Conservation (phyloP, 768 basidiomycete species). For the Leccinum broughii region DNA sequence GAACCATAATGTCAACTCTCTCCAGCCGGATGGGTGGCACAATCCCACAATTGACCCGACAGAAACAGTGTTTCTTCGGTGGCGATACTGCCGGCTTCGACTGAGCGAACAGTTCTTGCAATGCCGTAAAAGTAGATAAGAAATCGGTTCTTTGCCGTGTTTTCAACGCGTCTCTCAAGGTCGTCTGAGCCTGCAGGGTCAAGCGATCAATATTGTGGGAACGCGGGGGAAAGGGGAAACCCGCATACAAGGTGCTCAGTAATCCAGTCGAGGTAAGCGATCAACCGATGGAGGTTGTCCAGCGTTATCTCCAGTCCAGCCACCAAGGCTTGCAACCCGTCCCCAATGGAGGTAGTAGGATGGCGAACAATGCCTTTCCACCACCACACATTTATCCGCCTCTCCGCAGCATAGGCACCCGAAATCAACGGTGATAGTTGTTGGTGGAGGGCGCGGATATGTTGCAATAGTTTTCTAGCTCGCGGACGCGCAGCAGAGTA, state of each 20-base stretch:
- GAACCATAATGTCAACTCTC: slow-evolving; percentile 19
- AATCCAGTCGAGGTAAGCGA: slow-evolving; percentile 31
- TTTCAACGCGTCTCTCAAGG: slow-evolving; percentile 15
- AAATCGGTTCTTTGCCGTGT: slow-evolving; percentile 12
- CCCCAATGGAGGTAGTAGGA: slow-evolving; percentile 7
- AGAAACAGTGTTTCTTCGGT: slow-evolving; percentile 13
- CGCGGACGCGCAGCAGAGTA: slow-evolving; percentile 32
- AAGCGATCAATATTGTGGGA: slow-evolving; percentile 4
- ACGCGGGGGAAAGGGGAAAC: background rate
- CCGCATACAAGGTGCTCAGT: slow-evolving; percentile 27
- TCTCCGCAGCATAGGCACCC: background rate
- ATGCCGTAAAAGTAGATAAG: slow-evolving; percentile 15
- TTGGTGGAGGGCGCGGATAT: slow-evolving; percentile 19
- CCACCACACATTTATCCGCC: slow-evolving; percentile 2
- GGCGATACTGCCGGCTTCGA: slow-evolving; percentile 7
- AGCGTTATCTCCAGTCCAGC: slow-evolving; percentile 24
- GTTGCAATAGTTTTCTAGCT: slow-evolving; percentile 14
- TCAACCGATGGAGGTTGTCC: slow-evolving; percentile 20
- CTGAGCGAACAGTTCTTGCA: slow-evolving; percentile 25
- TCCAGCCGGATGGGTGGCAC: background rate
- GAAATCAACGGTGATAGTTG: slow-evolving; percentile 7
- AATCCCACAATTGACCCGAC: background rate
- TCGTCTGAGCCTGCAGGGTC: slow-evolving; percentile 19
- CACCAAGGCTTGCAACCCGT: slow-evolving; percentile 14
- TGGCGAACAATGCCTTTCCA: slow-evolving; percentile 8